Base-by-base conservation (phyloP, 2,329 filamentous ascomycete genomes). In the Cladophialophora bantiana region DNA sequence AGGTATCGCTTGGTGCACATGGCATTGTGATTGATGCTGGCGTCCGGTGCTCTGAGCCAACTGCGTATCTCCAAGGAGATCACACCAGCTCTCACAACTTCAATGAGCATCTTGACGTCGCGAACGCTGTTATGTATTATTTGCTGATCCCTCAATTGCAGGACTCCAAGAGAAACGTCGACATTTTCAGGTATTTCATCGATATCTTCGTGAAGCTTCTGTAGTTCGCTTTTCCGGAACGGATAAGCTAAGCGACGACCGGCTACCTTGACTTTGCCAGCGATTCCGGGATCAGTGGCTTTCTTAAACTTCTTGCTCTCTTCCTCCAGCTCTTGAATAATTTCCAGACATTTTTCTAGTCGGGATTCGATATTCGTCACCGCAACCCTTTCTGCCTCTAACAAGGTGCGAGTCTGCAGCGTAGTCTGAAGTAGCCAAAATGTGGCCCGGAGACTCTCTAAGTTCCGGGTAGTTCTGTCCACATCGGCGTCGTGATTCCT, bases 31-130 rank as follows among this genome's bases (percentile, higher is more conserved):
- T 79, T 75, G 57, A 75, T 61, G 3, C 74, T 71, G 4, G 74
- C 75, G 67, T 80, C 77, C 0, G 78, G 77, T 3, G 78, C 76
- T 18, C 72, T 75, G 7, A 80, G 73, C 78, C 78, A 80, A 1
- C 15, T 5, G 15, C 69, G 70, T 34, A 78, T 12, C 40, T 12
- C n/a, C 40, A n/a, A 42, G 62, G 65, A 34, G 72, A 78, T 61
- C 53, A 76, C 74, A 57, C 42, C 59, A 12, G 73, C 69, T 65
- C 70, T 73, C 18, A 74, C 64, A 15, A 74, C 66, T 10, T 73
- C 65, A 2, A 77, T 69, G 35, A 78, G 53, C 2, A 66, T 67
- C 38, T 71, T 75, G 13, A 66, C 71, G 15, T 76, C 73, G 45
- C 26, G 26, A 26, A 72, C 73, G 13, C 76, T 56, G 26, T 75